Percentiles rank a stretch among this genome's conserved stretches.
Evolutionary conservation across 1,284 basidiomycete genomes (phyloP).

Genomic region (Austroboletus rostrupii): DNA sequence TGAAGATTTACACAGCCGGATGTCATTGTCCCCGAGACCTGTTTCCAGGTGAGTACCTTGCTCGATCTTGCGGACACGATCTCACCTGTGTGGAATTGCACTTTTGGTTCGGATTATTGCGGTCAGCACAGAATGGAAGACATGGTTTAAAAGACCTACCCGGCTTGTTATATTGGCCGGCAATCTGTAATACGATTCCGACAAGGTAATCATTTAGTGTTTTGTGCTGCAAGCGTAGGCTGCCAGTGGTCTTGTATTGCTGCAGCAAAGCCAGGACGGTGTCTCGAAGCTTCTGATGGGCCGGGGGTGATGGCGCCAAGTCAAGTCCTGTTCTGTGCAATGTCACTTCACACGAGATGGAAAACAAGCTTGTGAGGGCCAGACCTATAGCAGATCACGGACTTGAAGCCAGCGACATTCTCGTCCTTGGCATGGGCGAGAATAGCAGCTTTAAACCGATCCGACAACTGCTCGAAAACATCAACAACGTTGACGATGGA

Average conservation of each 20-base stretch:
- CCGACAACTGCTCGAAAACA: slow-evolving; percentile 34
- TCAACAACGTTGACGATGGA: slow-evolving; percentile 18
- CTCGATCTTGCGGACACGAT: background rate
- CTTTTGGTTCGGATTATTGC: slow-evolving; percentile 32
- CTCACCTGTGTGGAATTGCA: slow-evolving; percentile 72
- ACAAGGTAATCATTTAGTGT: slow-evolving; percentile 64
- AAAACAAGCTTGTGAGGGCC: background rate
- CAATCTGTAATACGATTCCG: slow-evolving; percentile 48
- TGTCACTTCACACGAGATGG: background rate
- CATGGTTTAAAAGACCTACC: slow-evolving; percentile 34
- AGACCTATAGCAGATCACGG: slow-evolving; percentile 61
- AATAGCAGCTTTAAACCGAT: slow-evolving; percentile 33
- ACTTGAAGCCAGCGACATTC: slow-evolving; percentile 69
- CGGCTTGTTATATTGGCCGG: slow-evolving; percentile 51
- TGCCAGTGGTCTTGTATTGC: slow-evolving; percentile 31
- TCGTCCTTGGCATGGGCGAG: slow-evolving; percentile 36
- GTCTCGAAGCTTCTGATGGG: slow-evolving; percentile 25
- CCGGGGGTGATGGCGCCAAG: slow-evolving; percentile 30
- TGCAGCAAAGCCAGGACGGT: slow-evolving; percentile 31
- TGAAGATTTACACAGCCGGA: slow-evolving; percentile 53
- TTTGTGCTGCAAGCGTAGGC: slow-evolving; percentile 57
- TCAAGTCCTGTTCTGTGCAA: slow-evolving; percentile 55
- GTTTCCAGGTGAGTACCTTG: background rate
- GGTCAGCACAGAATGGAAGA: background rate
- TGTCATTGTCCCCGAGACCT: slow-evolving; percentile 68